These are phyloP conservation scores for Diplodia intermedia DNA, from an alignment of 2,329 filamentous ascomycete genomes.

Conservation along the genomic window DNA sequence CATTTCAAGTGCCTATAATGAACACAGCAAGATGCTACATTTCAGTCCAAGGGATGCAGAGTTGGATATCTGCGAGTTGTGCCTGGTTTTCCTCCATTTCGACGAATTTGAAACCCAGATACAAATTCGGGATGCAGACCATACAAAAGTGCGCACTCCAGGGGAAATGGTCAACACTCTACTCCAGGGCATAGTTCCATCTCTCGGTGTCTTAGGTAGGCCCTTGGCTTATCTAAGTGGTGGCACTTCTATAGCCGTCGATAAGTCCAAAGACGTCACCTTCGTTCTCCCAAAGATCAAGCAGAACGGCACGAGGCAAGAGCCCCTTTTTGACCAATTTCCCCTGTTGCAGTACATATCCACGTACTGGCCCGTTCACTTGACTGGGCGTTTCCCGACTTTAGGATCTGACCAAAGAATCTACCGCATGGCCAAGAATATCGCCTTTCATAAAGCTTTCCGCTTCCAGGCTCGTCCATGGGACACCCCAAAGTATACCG, in stretches of 20 bases:
- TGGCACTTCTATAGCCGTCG: neutral
- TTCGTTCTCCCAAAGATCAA: neutral
- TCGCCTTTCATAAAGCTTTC: neutral
- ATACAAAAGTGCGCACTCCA: neutral
- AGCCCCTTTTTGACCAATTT: neutral
- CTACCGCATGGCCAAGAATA: neutral
- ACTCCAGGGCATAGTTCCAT: neutral
- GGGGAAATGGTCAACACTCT: neutral
- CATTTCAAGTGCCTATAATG: neutral
- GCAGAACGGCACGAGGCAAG: neutral
- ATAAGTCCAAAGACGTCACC: neutral
- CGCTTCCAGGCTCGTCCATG: neutral
- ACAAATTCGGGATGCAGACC: neutral
- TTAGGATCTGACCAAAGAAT: neutral
- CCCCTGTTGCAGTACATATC: neutral
- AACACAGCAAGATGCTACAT: neutral
- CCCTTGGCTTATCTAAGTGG: neutral
- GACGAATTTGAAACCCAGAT: slow-evolving; percentile 49
- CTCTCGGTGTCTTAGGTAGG: neutral
- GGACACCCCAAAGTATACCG: neutral
- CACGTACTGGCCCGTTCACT: neutral
- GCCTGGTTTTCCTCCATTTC: slow-evolving; percentile 52
- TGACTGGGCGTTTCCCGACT: neutral
- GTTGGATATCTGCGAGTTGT: slow-evolving; percentile 46
- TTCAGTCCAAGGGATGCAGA: slow-evolving; percentile 41